Evolutionary conservation across 176 grass and related monocot species (phyloP).

Genomic region (Phoenix dactylifera): DNA sequence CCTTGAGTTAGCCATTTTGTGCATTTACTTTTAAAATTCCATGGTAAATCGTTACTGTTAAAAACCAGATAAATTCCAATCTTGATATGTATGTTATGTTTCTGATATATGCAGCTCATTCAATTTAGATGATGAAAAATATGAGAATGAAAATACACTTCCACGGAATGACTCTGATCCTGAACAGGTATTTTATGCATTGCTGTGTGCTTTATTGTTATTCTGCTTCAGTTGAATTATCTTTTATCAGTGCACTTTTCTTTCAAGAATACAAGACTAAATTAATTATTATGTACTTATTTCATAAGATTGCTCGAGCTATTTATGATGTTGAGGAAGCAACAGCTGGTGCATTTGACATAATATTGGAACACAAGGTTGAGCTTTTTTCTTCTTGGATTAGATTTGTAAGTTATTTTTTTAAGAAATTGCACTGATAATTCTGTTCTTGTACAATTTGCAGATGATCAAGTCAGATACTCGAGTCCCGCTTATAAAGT

Average conservation of each 20-base stretch:
- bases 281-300: slow-evolving; percentile 18
- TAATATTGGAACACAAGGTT: slow-evolving; percentile 95
- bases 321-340: slow-evolving; percentile 97
- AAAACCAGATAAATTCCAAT: too few relatives aligned
- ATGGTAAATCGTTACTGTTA: background rate
- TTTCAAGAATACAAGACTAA: background rate
- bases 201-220: too few relatives aligned
- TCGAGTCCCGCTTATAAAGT: slow-evolving; percentile 62
- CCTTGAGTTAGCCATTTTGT: too few relatives aligned
- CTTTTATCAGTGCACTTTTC: too few relatives aligned
- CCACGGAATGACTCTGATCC: slow-evolving; percentile 63
- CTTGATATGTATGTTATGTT: too few relatives aligned
- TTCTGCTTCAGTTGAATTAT: too few relatives aligned
- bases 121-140: slow-evolving; percentile 82
- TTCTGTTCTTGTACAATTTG: slow-evolving; percentile 11
- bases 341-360: slow-evolving; percentile 73
- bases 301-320: slow-evolving; percentile 63
- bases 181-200: slow-evolving; percentile 34
- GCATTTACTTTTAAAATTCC: background rate
- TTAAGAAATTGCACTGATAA: too few relatives aligned
- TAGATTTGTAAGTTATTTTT: background rate
- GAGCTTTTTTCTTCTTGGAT: slow-evolving; percentile 17
- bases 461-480: slow-evolving; percentile 88
- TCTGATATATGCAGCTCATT: slow-evolving; percentile 54
- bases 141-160: slow-evolving; percentile 74